Base-by-base conservation (phyloP, 2,329 filamentous ascomycete species). In the Arachnopeziza araneosa region DNA sequence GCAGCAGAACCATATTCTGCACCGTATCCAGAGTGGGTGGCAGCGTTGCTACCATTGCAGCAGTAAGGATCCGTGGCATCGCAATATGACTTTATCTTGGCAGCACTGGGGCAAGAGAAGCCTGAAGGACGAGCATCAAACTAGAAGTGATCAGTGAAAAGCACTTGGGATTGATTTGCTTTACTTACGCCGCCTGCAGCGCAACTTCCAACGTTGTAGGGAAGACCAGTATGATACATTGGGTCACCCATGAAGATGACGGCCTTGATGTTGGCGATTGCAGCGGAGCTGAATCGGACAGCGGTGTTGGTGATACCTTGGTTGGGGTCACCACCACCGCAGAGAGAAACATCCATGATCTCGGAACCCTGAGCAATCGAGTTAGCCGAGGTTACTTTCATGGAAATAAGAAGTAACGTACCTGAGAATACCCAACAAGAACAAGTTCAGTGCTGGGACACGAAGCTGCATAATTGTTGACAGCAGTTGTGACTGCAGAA, bases 161-260 rank as follows among this genome's bases (percentile, higher is more conserved):
- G 10, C 10, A 4, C 6, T n/a, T 44, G 36, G 36, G 4, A 44
- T 44, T 19, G 4, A 3, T 14, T 19, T 44, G 5, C 17, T 44
- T 22, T 30, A 78, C 81, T 76, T 80, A 87, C 84, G 23, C 84
- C 84, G 62, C 77, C 74, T 36, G 82, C 80, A 44, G 67, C 73
- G 75, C 83, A 87, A 8, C 82, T 86, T 24, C 85, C 84, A 54
- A 86, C 82, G 54, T 85, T 79, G 70, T 85, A 88, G 1, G 83
- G 71, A 24, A 83, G 74, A 1, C 84, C 84, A 7, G 74, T 71
- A 8, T 78, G 74, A 66, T 83, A 82, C 60, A 83, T 77, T 3
- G 86, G 86, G 67, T 86, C 80, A 8, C 85, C 86, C 79, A 87
- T 82, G 69, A 87, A 83, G 64, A 88, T 86, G 14, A 80, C 83